Evolutionary conservation across 371 early-diverging fungal genomes (phyloP).

Genomic region (Apophysomyces trapeziformis): DNA sequence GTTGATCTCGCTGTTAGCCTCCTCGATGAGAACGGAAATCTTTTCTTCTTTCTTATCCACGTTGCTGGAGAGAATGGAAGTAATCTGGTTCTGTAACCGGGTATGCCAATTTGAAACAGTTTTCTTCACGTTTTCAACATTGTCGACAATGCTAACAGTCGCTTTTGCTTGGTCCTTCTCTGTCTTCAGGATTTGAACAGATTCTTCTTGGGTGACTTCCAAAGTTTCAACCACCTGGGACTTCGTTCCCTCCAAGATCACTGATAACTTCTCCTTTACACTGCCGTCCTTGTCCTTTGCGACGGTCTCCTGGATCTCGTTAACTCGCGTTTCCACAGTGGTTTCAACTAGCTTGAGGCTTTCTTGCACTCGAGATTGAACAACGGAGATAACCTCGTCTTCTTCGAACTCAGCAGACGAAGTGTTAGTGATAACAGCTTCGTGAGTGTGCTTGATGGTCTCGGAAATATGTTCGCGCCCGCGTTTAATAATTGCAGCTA

Average conservation of each 20-base stretch:
- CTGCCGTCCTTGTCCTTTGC: conserved; percentile 16
- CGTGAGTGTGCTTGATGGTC: conserved; percentile 23
- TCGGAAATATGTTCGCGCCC: conserved; percentile 22
- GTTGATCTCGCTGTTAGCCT: conserved; percentile 3
- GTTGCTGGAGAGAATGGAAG: conserved; percentile 1
- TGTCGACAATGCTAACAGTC: conserved; percentile 29
- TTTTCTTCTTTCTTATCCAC: conserved; percentile 1
- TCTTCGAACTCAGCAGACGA: conserved; percentile 18
- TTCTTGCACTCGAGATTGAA: conserved; percentile 23
- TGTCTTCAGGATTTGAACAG: conserved; percentile 19
- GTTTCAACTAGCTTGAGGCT: conserved; percentile 25
- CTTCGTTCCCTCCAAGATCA: conserved; percentile 26
- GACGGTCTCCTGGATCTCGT: conserved; percentile 27
- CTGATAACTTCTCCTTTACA: conserved; percentile 23
- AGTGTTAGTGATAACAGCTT: conserved; percentile 20
- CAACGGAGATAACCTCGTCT: conserved; percentile 24
- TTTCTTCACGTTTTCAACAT: conserved; percentile 33
- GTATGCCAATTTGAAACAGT: conserved; percentile 19
- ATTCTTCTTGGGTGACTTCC: conserved; percentile 18
- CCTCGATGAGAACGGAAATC: background rate
- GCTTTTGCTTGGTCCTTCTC: conserved; percentile 25
- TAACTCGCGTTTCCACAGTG: conserved; percentile 15
- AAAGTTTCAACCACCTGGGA: conserved; percentile 15
- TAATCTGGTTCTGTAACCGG: conserved; percentile 5
- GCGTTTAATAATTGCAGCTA: conserved; percentile 23